Evolutionary conservation across 768 basidiomycete species (phyloP), one percentile per base, ranked within the genome.

Genomic region (Mycena venus): DNA sequence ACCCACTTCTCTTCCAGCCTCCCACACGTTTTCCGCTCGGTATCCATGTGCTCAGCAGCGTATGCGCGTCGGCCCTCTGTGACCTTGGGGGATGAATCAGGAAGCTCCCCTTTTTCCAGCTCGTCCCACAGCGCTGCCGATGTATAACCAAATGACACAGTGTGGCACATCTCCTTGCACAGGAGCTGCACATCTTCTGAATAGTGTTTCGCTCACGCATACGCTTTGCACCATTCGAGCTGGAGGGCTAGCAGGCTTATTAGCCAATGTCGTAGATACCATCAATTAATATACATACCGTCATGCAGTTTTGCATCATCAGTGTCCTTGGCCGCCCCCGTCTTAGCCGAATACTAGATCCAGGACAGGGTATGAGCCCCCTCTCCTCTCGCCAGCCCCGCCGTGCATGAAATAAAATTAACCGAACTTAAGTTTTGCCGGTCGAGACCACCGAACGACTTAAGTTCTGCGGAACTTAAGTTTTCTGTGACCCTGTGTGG

Each of bases 81-180:
- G 3, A 65, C 6, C 47, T 65, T 31, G 11, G 19, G 19, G 9
- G 34, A 21, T 6, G 32, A 14, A 1, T 15, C 58, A 4, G n/a
- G 32, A 2, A 60, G 32, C 58, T 36, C 58, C n/a, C 8, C 23
- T 6, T 12, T 12, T 34, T 7, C 58, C 7, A 60, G 36, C 58
- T 2, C 17, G 10, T 60, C 58, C 58, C 58, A 60, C 58, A 5
- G 5, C 14, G 17, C 58, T 5, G 58, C 58, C 19, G 19, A n/a
- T 1, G 19, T 60, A 10, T 9, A 19, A 3, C 61, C 40, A 25
- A 47, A 63, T 5, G 42, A 40, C 1, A 63, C 19, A 3, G 42
- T 63, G 4, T 69, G 62, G 25, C 73, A 40, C 78, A 77, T 79
- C 36, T 79, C 78, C 32, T 76, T 75, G 17, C 34, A 31, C 11